Conservation (phyloP, 352 stramenopile genomes). For the Pythium rishiriense region DNA sequence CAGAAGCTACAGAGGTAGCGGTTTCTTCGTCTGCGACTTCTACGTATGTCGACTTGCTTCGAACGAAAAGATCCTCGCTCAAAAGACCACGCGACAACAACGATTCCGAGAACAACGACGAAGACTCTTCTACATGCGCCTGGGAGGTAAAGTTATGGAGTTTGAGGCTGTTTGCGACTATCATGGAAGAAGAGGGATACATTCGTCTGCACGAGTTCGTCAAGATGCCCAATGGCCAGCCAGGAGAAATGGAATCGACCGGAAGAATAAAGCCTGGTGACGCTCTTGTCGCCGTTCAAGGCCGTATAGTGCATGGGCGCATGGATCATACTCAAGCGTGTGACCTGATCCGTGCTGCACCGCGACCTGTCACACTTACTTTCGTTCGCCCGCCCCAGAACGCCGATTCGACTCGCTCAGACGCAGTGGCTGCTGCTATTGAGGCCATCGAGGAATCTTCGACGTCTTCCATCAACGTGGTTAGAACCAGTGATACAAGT, state of each 20-base stretch:
- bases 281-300: slow-evolving; percentile 53
- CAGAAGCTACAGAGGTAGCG: not conserved
- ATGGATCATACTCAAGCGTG: slow-evolving; percentile 46
- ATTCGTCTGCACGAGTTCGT: slow-evolving; percentile 62
- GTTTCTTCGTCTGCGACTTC: not conserved
- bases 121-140: not conserved
- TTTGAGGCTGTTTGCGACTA: slow-evolving; percentile 62
- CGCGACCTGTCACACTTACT: slow-evolving; percentile 46
- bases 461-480: not conserved
- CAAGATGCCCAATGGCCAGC: slow-evolving; percentile 40
- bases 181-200: slow-evolving; percentile 51
- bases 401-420: not conserved
- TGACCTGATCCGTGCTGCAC: slow-evolving; percentile 45
- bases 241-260: slow-evolving; percentile 63
- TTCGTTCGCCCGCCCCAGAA: slow-evolving; percentile 28
- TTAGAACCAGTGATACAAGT: not conserved
- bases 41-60: slow-evolving; percentile 17
- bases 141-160: slow-evolving; percentile 56
- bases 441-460: not conserved
- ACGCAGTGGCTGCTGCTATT: not conserved
- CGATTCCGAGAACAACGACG: not conserved
- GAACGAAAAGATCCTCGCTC: slow-evolving; percentile 15
- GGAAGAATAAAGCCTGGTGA: slow-evolving; percentile 52
- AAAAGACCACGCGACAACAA: slow-evolving; percentile 22
- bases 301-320: slow-evolving; percentile 26